These are phyloP conservation scores for Blastobotrys illinoisensis DNA, from an alignment of 1,139 yeast genomes.

Conservation along the genomic window DNA sequence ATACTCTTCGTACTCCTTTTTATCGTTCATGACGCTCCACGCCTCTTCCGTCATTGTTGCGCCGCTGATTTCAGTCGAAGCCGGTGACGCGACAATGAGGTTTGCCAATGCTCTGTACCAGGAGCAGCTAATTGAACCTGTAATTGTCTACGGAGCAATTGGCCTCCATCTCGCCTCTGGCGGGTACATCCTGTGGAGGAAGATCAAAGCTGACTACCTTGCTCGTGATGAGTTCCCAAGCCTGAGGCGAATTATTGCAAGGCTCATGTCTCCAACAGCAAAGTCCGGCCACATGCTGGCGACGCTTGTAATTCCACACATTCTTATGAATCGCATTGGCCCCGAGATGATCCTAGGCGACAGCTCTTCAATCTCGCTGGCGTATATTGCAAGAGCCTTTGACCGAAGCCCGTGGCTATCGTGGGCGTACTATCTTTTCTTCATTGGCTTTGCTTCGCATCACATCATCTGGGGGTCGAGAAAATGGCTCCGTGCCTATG, in stretches of 20 bases:
- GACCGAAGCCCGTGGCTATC: slow-evolving; percentile 19
- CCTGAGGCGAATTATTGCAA: not conserved
- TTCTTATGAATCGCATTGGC: slow-evolving; percentile 41
- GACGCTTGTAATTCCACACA: slow-evolving; percentile 46
- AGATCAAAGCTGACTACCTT: slow-evolving; percentile 37
- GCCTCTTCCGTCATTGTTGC: slow-evolving; percentile 48
- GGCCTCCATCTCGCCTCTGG: slow-evolving; percentile 53
- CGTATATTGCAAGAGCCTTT: slow-evolving; percentile 47
- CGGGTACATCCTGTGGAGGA: slow-evolving; percentile 30
- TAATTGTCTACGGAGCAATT: slow-evolving; percentile 45
- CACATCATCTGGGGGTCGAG: slow-evolving; percentile 41
- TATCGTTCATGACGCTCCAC: slow-evolving; percentile 56
- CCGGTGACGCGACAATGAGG: slow-evolving; percentile 53
- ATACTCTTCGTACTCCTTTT: slow-evolving; percentile 57
- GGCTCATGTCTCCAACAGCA: slow-evolving; percentile 44
- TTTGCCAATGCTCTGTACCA: slow-evolving; percentile 62
- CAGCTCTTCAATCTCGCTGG: slow-evolving; percentile 50
- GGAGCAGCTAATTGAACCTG: slow-evolving; percentile 44
- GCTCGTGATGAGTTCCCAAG: slow-evolving; percentile 27
- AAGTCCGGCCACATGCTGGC: slow-evolving; percentile 55
- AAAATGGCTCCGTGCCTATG: slow-evolving; percentile 29
- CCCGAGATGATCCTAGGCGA: slow-evolving; percentile 61
- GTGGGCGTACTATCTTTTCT: slow-evolving; percentile 26
- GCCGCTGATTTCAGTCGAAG: slow-evolving; percentile 46
- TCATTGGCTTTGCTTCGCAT: slow-evolving; percentile 33